These are phyloP conservation scores for Eustoma russellianum DNA, from an alignment of 257 asterid species.

Conservation along the genomic window DNA sequence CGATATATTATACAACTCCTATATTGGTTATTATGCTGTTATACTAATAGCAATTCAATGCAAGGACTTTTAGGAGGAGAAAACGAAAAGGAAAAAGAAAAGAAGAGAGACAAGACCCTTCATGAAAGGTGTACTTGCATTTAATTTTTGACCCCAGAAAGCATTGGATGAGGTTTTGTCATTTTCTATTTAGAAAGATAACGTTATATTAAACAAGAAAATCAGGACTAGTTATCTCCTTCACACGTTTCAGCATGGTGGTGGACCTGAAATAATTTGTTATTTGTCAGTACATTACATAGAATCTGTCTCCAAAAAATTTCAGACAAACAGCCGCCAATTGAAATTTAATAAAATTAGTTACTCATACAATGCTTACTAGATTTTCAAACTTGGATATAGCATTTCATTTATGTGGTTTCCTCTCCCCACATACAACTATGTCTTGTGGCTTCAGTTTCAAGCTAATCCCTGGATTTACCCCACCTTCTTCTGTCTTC, in stretches of 20 bases:
- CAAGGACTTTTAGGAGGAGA: too few species aligned
- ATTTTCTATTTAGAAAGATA: neutral
- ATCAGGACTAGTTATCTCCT: slow-evolving; percentile 4
- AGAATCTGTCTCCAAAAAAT: neutral
- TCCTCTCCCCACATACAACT: slow-evolving; percentile 1
- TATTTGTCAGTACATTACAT: neutral
- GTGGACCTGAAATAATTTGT: slow-evolving; percentile 1
- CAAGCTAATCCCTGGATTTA: slow-evolving; percentile 12
- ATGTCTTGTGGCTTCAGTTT: slow-evolving; percentile 50
- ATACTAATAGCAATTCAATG: too few species aligned
- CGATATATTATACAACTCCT: too few species aligned
- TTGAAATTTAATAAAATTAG: slow-evolving; percentile 7
- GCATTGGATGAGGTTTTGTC: neutral
- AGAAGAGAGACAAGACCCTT: too few species aligned
- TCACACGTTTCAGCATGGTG: slow-evolving; percentile 9
- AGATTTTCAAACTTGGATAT: slow-evolving; percentile 21
- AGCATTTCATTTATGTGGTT: slow-evolving; percentile 30
- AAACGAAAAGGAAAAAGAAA: too few species aligned
- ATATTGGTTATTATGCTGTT: too few species aligned
- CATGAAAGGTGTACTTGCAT: too few species aligned
- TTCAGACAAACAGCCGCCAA: slow-evolving; percentile 2
- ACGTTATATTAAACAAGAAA: too few species aligned
- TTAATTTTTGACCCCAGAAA: too few species aligned
- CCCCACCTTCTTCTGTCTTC: slow-evolving; percentile 30
- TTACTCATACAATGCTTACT: slow-evolving; percentile 2